These are phyloP conservation scores for Lachnellula occidentalis DNA, from an alignment of 2,329 filamentous ascomycete genomes.

Conservation along the genomic window DNA sequence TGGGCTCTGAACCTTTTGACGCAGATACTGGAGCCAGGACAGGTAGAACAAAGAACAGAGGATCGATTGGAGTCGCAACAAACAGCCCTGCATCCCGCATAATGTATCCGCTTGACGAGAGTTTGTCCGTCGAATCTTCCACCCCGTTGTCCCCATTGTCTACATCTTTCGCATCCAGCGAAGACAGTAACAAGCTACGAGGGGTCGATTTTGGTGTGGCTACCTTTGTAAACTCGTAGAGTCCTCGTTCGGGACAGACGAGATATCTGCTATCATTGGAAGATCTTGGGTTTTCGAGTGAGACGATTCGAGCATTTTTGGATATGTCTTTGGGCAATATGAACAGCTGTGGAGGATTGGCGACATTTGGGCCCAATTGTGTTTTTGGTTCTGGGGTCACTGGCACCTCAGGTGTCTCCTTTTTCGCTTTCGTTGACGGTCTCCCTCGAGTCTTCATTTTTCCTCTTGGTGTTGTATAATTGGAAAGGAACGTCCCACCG, in stretches of 20 bases:
- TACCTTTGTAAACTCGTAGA: slow-evolving; percentile 61
- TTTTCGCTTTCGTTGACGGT: slow-evolving; percentile 19
- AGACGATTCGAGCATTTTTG: slow-evolving; percentile 51
- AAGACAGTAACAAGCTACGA: slow-evolving; percentile 54
- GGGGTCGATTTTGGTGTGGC: slow-evolving; percentile 47
- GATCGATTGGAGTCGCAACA: slow-evolving; percentile 77
- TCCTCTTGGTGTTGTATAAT: background rate
- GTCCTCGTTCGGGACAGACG: slow-evolving; percentile 54
- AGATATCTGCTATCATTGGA: slow-evolving; percentile 53
- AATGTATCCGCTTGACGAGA: slow-evolving; percentile 42
- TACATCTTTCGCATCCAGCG: slow-evolving; percentile 5
- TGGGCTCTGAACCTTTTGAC: slow-evolving; percentile 38
- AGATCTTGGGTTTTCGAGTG: slow-evolving; percentile 54
- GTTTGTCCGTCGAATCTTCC: slow-evolving; percentile 3
- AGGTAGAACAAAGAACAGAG: slow-evolving; percentile 77
- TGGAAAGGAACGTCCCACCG: background rate
- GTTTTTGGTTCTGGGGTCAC: slow-evolving; percentile 24
- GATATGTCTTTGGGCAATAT: slow-evolving; percentile 53
- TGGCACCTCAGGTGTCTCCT: slow-evolving; percentile 19
- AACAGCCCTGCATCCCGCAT: slow-evolving; percentile 69
- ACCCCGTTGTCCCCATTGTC: slow-evolving; percentile 14
- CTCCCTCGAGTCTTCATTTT: slow-evolving; percentile 28
- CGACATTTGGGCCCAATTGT: slow-evolving; percentile 26
- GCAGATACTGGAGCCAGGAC: slow-evolving; percentile 49
- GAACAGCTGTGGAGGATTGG: slow-evolving; percentile 50